A percentile compares a stretch with the other conserved stretches of the same genome.
Evolutionary conservation across 148 eudicot species (phyloP).

Genomic region (Pharnaceum exiguum): DNA sequence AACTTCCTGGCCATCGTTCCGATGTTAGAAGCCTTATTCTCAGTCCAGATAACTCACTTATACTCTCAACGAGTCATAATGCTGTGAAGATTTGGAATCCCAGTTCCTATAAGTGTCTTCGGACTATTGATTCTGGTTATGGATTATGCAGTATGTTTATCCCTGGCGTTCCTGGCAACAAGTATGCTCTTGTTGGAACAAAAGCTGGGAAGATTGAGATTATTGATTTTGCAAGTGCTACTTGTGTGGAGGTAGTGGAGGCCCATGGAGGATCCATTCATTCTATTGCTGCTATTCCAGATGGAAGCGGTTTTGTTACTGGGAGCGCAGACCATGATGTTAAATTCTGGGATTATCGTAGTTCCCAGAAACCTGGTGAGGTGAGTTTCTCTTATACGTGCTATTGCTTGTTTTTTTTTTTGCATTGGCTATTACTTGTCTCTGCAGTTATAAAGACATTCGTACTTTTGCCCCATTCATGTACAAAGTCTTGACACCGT

Average conservation of each 20-base stretch:
- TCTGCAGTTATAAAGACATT: too few species aligned
- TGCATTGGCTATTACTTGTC: neutral
- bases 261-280: conserved; percentile 89
- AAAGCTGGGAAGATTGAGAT: conserved; percentile 80
- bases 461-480: neutral
- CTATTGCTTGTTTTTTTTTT: conserved; percentile 3
- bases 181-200: conserved; percentile 89
- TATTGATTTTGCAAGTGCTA: conserved; percentile 82
- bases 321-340: conserved; percentile 95
- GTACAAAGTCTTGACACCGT: too few species aligned
- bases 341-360: conserved; percentile 84
- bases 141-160: conserved; percentile 90
- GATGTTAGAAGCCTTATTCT: conserved; percentile 89
- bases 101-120: conserved; percentile 76
- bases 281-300: conserved; percentile 62
- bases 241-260: conserved; percentile 76
- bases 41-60: conserved; percentile 86
- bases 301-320: conserved; percentile 78
- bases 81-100: conserved; percentile 96
- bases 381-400: conserved; percentile 33
- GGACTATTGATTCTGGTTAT: conserved; percentile 90
- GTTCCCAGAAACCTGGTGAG: conserved; percentile 43
- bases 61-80: conserved; percentile 89
- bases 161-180: conserved; percentile 50
- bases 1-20: conserved; percentile 91